Conservation (phyloP, 2,329 filamentous ascomycete genomes). For the Sphaerostilbella broomeana region DNA sequence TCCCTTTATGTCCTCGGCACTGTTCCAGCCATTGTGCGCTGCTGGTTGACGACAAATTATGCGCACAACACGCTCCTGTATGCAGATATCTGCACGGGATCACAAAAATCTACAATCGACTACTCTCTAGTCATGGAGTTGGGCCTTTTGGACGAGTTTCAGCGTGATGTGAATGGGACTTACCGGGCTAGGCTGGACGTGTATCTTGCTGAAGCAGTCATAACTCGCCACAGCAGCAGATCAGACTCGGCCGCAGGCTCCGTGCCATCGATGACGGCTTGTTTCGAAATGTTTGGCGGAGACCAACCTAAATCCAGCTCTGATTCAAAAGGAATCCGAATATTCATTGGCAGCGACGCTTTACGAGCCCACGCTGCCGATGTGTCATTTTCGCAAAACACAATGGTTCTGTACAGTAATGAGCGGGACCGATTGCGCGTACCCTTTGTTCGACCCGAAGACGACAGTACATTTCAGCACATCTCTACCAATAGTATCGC, state of each 20-base stretch:
- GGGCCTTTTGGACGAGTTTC: conserved; percentile 60
- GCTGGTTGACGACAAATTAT: conserved; percentile 88
- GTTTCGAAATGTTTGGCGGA: conserved; percentile 65
- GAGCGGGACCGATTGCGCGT: conserved; percentile 82
- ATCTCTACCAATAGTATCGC: conserved; percentile 57
- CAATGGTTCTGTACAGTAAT: conserved; percentile 78
- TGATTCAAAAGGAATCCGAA: conserved; percentile 61
- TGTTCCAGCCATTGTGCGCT: conserved; percentile 89
- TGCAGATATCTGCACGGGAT: conserved; percentile 86
- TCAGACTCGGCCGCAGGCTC: conserved; percentile 60
- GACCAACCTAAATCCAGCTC: conserved; percentile 32
- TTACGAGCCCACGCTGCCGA: conserved; percentile 83
- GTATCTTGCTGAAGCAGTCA: conserved; percentile 85
- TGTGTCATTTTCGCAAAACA: conserved; percentile 85
- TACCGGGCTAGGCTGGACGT: conserved; percentile 70
- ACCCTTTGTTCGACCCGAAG: conserved; percentile 86
- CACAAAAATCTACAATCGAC: conserved; percentile 79
- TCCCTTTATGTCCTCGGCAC: conserved; percentile 80
- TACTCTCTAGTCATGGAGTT: conserved; percentile 68
- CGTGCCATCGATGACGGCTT: conserved; percentile 72
- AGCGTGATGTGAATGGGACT: conserved; percentile 57
- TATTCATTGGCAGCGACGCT: conserved; percentile 85
- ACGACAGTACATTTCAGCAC: conserved; percentile 72
- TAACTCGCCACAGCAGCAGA: conserved; percentile 67
- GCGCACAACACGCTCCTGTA: conserved; percentile 85